These are phyloP conservation scores for Trichoderma asperellum DNA, from an alignment of 2,329 filamentous ascomycete species.

Conservation along the genomic window DNA sequence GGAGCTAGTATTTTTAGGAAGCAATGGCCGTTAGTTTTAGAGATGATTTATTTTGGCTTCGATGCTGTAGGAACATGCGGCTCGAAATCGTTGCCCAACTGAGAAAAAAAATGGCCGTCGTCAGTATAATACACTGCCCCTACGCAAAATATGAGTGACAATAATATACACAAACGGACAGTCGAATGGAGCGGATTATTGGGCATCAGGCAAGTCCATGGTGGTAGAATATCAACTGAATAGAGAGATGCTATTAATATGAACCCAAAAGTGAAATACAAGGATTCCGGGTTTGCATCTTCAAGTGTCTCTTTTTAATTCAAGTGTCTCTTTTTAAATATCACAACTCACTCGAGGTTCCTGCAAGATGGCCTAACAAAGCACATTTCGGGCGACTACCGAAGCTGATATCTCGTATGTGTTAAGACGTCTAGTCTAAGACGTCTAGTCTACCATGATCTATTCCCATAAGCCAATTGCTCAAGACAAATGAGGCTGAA, in stretches of 20 bases:
- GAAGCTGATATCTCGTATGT: not conserved
- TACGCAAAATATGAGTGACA: not conserved
- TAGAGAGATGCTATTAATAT: not conserved
- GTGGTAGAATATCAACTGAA: not conserved
- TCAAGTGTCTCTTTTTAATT: no score
- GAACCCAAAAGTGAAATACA: not conserved
- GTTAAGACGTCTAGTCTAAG: not conserved
- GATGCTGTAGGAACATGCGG: not conserved
- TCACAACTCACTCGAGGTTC: not conserved
- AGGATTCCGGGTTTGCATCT: not conserved
- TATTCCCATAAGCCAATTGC: not conserved
- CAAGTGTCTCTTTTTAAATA: not conserved
- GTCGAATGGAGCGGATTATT: not conserved
- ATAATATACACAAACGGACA: not conserved
- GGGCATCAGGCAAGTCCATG: not conserved
- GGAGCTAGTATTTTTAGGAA: not conserved
- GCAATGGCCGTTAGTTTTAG: not conserved
- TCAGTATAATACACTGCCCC: not conserved
- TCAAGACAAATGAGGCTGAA: not conserved
- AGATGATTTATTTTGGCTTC: not conserved
- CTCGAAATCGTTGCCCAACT: not conserved
- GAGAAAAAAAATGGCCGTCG: not conserved
- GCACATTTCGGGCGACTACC: not conserved
- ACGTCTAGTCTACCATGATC: not conserved
- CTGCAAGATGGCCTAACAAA: not conserved